A percentile compares a stretch with the other conserved stretches of the same genome.
phyloP scores from a whole-genome alignment of 1,284 basidiomycete genomes.

The Takashimella tepidaria region DNA sequence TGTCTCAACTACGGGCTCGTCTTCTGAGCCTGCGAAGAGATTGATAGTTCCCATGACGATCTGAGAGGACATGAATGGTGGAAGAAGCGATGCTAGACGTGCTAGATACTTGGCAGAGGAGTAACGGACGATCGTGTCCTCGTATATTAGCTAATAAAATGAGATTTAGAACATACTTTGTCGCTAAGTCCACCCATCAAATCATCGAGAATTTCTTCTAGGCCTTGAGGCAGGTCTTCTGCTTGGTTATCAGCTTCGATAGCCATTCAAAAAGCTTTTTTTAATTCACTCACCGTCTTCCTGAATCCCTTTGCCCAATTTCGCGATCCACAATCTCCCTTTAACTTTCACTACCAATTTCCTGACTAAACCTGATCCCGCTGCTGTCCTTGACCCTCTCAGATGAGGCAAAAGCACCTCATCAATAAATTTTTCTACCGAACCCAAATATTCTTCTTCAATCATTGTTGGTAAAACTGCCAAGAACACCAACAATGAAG shows the following conservation, averaged over 20 bases:
- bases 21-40: constrained; percentile 54
- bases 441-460: constrained; percentile 32
- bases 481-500: constrained; percentile 35
- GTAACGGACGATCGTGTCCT: constrained; percentile 95
- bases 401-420: constrained; percentile 35
- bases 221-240: constrained; percentile 70
- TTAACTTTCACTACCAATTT: constrained; percentile 44
- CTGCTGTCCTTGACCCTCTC: constrained; percentile 34
- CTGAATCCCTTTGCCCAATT: constrained; percentile 17
- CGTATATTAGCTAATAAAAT: constrained; percentile 5
- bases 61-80: constrained; percentile 67
- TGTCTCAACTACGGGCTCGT: constrained; percentile 40
- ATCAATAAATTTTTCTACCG: constrained; percentile 23
- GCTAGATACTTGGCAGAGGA: constrained; percentile 91
- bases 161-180: constrained; percentile 54
- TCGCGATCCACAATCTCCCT: constrained; percentile 45
- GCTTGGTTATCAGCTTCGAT: constrained; percentile 48
- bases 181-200: constrained; percentile 75
- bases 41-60: constrained; percentile 72
- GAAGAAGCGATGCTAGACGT: constrained; percentile 74
- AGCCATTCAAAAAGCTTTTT: not conserved
- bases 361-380: constrained; percentile 37
- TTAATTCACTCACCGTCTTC: constrained; percentile 5
- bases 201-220: constrained; percentile 70
- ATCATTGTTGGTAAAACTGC: constrained; percentile 38